Conservation (phyloP, 164 flowering plant species). For the Dillenia suffruticosa region DNA sequence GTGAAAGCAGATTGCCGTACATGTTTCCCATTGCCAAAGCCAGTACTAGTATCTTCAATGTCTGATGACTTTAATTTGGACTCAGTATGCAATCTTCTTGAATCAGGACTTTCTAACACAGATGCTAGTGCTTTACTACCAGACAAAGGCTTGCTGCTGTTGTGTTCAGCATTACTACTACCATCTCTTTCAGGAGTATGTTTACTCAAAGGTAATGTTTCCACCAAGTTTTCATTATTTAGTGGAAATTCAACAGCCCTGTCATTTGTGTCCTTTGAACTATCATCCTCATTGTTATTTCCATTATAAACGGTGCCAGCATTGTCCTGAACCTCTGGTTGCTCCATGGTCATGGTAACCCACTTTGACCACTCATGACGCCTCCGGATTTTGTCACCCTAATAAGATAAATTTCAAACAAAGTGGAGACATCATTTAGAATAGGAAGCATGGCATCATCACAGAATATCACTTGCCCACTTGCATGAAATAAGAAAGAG, state of each 20-base stretch:
- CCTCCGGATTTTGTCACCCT: constrained; percentile 75
- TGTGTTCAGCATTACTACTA: constrained; percentile 7
- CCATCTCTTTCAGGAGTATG: constrained; percentile 7
- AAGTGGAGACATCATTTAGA: neutral
- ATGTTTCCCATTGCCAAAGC: constrained; percentile 5
- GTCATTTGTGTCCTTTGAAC: constrained; percentile 4
- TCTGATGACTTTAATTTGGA: constrained; percentile 9
- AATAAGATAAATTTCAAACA: constrained; percentile 9
- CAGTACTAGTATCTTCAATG: constrained; percentile 3
- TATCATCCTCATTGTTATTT: constrained; percentile 10
- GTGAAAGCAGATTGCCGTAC: constrained; percentile 15
- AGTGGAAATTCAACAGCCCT: constrained; percentile 10
- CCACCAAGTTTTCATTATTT: constrained; percentile 6
- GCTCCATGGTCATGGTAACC: constrained; percentile 21
- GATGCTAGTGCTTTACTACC: constrained; percentile 13
- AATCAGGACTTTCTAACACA: constrained; percentile 10
- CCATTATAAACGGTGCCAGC: constrained; percentile 2
- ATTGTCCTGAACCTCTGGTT: constrained; percentile 17
- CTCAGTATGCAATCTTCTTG: constrained; percentile 9
- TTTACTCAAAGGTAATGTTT: constrained; percentile 8
- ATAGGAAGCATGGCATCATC: neutral
- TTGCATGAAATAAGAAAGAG: neutral
- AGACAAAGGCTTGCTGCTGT: constrained; percentile 12
- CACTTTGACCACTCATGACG: constrained; percentile 78
- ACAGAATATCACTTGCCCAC: constrained; percentile 1